Evolutionary conservation across 2,329 filamentous ascomycete genomes (phyloP).

Genomic region (Penicillium sp.): DNA sequence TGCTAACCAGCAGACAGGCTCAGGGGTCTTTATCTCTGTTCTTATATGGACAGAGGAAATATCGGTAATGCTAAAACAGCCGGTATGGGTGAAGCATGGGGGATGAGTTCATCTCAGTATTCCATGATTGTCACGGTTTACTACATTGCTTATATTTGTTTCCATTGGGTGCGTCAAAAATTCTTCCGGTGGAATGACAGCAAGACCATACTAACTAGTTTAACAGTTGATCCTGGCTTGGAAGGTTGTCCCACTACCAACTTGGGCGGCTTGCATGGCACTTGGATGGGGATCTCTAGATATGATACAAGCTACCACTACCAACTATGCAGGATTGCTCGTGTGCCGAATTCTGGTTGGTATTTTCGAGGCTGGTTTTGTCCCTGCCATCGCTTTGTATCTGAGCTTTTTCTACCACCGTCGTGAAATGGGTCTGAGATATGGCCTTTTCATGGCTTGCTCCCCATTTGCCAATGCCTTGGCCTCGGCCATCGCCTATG

Average conservation of each 20-base stretch:
- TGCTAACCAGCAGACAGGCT: not conserved
- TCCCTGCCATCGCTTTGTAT: slow-evolving; percentile 25
- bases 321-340: slow-evolving; percentile 5
- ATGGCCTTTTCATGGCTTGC: slow-evolving; percentile 76
- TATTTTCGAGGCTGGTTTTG: slow-evolving; percentile 14
- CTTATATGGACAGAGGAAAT: slow-evolving; percentile 7
- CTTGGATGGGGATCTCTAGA: slow-evolving; percentile 5
- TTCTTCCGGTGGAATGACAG: not conserved
- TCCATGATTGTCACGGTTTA: slow-evolving; percentile 10
- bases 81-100: slow-evolving; percentile 6
- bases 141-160: slow-evolving; percentile 9
- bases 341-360: slow-evolving; percentile 20
- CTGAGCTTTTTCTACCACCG: slow-evolving; percentile 60
- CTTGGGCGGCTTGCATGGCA: slow-evolving; percentile 9
- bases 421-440: slow-evolving; percentile 74
- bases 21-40: not conserved
- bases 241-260: not conserved
- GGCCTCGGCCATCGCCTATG: slow-evolving; percentile 70
- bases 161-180: slow-evolving; percentile 7
- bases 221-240: not conserved
- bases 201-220: not conserved
- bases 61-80: slow-evolving; percentile 15
- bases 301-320: slow-evolving; percentile 3
- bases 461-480: slow-evolving; percentile 61
- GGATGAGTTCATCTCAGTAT: slow-evolving; percentile 8